phyloP scores from a whole-genome alignment of 1,139 yeast genomes.

The Pichia sp. region DNA sequence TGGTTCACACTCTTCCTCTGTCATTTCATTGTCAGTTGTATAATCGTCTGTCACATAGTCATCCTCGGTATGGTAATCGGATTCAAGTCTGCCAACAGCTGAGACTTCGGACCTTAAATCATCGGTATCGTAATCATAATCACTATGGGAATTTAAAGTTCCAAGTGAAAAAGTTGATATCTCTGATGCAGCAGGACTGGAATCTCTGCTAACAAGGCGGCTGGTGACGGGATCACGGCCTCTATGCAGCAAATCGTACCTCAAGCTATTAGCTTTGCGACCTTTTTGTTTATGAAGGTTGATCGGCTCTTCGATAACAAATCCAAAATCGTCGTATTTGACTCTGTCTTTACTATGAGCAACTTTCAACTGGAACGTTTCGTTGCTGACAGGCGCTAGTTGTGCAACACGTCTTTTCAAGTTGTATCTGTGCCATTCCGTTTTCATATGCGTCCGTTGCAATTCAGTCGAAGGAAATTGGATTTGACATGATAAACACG shows the following conservation, averaged over 20 bases:
- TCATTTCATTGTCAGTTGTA: conserved; percentile 24
- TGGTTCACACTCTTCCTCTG: conserved; percentile 32
- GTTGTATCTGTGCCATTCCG: conserved; percentile 94
- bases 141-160: conserved; percentile 38
- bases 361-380: conserved; percentile 33
- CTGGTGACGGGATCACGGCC: conserved; percentile 12
- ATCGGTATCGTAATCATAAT: conserved; percentile 27
- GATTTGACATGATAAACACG: conserved; percentile 86
- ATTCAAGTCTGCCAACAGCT: conserved; percentile 11
- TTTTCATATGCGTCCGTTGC: conserved; percentile 90
- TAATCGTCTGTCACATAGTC: conserved; percentile 23
- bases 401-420: conserved; percentile 87
- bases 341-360: conserved; percentile 39
- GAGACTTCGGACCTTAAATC: conserved; percentile 23
- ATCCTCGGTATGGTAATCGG: conserved; percentile 26
- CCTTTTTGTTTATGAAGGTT: conserved; percentile 17
- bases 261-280: conserved; percentile 39
- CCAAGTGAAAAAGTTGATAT: conserved; percentile 63
- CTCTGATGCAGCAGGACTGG: conserved; percentile 53
- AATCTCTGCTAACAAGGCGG: conserved; percentile 30
- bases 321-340: conserved; percentile 59
- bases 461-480: conserved; percentile 71
- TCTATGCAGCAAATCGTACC: conserved; percentile 12
- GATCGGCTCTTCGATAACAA: conserved; percentile 34
- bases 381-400: conserved; percentile 74